Evolutionary conservation across 306 rosid genomes (phyloP), one percentile per base, ranked within the genome.

Genomic region (Quercus ilex): DNA sequence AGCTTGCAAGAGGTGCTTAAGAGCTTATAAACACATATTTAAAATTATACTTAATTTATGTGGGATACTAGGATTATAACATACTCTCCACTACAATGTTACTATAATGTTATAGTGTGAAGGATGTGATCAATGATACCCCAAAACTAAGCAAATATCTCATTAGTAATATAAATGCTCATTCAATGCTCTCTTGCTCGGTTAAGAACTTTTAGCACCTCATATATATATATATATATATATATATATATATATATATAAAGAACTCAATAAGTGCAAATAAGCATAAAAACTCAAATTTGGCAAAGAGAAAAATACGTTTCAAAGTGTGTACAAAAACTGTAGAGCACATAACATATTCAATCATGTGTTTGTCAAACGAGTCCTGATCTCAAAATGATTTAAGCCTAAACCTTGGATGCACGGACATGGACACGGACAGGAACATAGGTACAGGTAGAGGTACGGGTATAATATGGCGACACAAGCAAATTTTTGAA

Each of bases 51-150:
- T 33, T 33, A 33, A 33, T 33, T 0, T 33, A 33, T 33, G 1
- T 33, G 2, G 7, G 38, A 5, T 33, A 33, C 38, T 0, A 33
- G 0, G 1, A 5, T 33, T 6, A 33, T 33, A 33, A 33, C 38
- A 33, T 89, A 84, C 95, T 83, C 91, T 90, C 38, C 97, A 97
- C 91, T 23, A 23, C 23, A 23, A 23, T 23, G 23, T 23, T 23
- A 23, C 97, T 94, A 91, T 78, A 85, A 85, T 75, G 78, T 86
- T 80, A 82, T 64, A 87, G 75, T 83, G 78, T 58, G 84, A 86
- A 83, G 63, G 83, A 86, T 87, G 86, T 92, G 97, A 33, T 33
- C 38, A 33, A 88, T 81, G 85, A 83, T 81, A 84, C 86, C 81
- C 83, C 78, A 76, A 88, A 89, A 86, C 86, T 82, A 87, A 79